phyloP scores from a whole-genome alignment of 1,284 basidiomycete species.

The Heimioporus punctisporus region DNA sequence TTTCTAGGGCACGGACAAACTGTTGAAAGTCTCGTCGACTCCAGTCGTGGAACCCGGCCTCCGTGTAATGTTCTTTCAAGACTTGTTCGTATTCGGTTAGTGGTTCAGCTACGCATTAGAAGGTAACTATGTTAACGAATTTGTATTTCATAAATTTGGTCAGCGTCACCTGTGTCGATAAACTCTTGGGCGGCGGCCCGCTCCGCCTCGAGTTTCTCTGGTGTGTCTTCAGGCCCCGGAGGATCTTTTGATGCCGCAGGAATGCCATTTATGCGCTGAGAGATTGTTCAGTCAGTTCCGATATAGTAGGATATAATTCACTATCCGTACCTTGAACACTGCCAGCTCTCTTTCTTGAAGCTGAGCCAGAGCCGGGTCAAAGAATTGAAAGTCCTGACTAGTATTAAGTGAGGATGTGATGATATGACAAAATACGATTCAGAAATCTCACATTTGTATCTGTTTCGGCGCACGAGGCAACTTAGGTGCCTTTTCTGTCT shows the following conservation, averaged over 20 bases:
- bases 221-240: constrained; percentile 73
- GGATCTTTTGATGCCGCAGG: constrained; percentile 73
- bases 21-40: constrained; percentile 93
- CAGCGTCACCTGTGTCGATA: constrained; percentile 73
- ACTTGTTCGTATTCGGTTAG: constrained; percentile 85
- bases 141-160: neutral
- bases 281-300: neutral
- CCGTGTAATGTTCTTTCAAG: constrained; percentile 80
- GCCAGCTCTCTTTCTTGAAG: constrained; percentile 91
- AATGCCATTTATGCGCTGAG: constrained; percentile 73
- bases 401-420: no score
- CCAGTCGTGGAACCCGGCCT: constrained; percentile 89
- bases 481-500: constrained; percentile 85
- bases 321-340: constrained; percentile 65
- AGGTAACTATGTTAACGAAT: neutral
- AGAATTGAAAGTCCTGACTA: constrained; percentile 99
- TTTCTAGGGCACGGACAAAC: constrained; percentile 86
- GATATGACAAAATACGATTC: neutral
- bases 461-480: constrained; percentile 91
- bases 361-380: constrained; percentile 80
- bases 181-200: constrained; percentile 82
- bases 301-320: neutral
- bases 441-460: constrained; percentile 68
- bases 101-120: constrained; percentile 65
- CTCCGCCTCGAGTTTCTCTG: constrained; percentile 87